A percentile compares a stretch with the other conserved stretches of the same genome.
phyloP scores from a whole-genome alignment of 495 filamentous ascomycete genomes.

The Annulohypoxylon stygium region DNA sequence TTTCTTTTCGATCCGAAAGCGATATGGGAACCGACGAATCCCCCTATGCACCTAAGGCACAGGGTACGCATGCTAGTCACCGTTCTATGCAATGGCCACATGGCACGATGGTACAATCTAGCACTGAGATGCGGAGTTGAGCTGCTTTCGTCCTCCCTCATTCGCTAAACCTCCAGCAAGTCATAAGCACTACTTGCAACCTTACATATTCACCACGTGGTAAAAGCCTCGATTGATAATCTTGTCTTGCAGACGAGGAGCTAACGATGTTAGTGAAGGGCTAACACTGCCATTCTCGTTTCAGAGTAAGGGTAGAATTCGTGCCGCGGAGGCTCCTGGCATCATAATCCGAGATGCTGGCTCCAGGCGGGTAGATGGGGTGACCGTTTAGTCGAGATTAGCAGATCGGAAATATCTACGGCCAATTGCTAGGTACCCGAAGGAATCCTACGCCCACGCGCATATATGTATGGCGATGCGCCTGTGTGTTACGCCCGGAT shows the following conservation, averaged over 20 bases:
- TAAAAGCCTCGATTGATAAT: constrained; percentile 3
- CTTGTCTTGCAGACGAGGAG: constrained; percentile 8
- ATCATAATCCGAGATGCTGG: constrained; percentile 22
- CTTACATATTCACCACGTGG: constrained; percentile 32
- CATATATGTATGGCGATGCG: constrained; percentile 20
- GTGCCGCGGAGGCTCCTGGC: constrained; percentile 9
- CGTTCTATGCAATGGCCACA: constrained; percentile 36
- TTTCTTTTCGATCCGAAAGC: constrained; percentile 12
- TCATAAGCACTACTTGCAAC: constrained; percentile 21
- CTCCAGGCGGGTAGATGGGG: constrained; percentile 19
- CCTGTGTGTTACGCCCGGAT: neutral
- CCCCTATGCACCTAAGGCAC: constrained; percentile 14
- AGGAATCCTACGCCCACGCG: constrained; percentile 21
- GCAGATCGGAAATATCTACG: constrained; percentile 21
- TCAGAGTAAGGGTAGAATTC: neutral
- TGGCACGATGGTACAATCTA: constrained; percentile 22
- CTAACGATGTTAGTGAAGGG: constrained; percentile 5
- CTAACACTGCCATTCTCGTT: neutral
- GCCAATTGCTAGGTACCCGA: constrained; percentile 12
- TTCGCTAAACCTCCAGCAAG: constrained; percentile 13
- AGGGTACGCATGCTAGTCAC: constrained; percentile 2
- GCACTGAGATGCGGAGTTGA: neutral
- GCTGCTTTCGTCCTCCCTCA: neutral
- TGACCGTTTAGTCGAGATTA: constrained; percentile 26
- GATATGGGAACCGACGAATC: constrained; percentile 13